Conservation (phyloP, 192 early-diverging fungal genomes). For the Funneliformis geosporum region DNA sequence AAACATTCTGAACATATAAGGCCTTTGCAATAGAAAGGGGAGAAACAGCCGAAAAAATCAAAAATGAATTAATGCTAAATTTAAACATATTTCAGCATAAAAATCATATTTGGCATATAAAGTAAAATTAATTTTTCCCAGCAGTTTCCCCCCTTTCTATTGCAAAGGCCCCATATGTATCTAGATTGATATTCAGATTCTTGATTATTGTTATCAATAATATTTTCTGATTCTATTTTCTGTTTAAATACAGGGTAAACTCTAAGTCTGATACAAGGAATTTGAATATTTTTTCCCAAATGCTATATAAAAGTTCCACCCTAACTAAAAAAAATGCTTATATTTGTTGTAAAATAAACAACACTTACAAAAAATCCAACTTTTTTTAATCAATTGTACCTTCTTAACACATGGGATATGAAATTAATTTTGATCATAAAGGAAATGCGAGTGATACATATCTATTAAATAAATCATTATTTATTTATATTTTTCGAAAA, state of each 20-base stretch:
- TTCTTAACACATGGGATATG: background rate
- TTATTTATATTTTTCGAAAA: background rate
- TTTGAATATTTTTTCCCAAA: background rate
- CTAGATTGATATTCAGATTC: background rate
- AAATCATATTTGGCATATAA: too few species aligned
- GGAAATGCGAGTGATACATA: background rate
- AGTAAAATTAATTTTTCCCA: too few species aligned
- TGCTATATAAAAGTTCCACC: slow-evolving; percentile 1
- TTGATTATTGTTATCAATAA: background rate
- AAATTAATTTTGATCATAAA: slow-evolving; percentile 4
- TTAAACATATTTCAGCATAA: too few species aligned
- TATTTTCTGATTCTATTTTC: slow-evolving; percentile 4
- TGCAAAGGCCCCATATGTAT: too few species aligned
- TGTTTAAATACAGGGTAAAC: slow-evolving; percentile 7
- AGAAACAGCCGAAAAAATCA: too few species aligned
- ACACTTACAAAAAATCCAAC: background rate
- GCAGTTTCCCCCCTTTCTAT: too few species aligned
- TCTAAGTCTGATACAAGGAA: background rate
- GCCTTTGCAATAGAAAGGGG: too few species aligned
- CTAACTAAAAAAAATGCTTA: slow-evolving; percentile 1
- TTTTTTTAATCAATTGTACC: background rate
- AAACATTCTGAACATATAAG: slow-evolving; percentile 16
- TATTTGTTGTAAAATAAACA: slow-evolving; percentile 5
- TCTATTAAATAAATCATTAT: background rate
- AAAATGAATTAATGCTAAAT: too few species aligned